Conservation (phyloP, 2,329 filamentous ascomycete genomes). For the Nothopassalora personata region DNA sequence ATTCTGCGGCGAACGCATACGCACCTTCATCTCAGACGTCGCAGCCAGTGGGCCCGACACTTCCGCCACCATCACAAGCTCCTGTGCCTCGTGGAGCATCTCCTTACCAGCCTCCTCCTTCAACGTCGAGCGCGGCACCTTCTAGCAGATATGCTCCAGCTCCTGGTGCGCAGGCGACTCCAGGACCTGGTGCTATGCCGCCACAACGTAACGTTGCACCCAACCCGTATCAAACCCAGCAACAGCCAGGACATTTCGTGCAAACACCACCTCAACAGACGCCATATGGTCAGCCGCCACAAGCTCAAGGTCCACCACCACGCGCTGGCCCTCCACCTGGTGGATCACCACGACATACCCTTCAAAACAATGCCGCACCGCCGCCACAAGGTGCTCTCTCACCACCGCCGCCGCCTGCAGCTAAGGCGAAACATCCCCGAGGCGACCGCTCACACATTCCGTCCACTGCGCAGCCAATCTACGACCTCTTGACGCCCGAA, state of each 20-base stretch:
- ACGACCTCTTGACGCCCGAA: conserved; percentile 73
- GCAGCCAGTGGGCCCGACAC: conserved; percentile 37
- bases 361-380: conserved; percentile 30
- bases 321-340: conserved; percentile 31
- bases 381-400: conserved; percentile 19
- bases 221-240: conserved; percentile 38
- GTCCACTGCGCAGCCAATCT: conserved; percentile 66
- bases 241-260: conserved; percentile 32
- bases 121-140: conserved; percentile 54
- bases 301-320: conserved; percentile 35
- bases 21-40: conserved; percentile 53
- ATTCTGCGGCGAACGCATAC: conserved; percentile 58
- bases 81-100: conserved; percentile 70
- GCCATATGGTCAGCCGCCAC: conserved; percentile 40
- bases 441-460: conserved; percentile 91
- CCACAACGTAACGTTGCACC: conserved; percentile 43
- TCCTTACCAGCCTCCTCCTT: conserved; percentile 77
- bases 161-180: conserved; percentile 51
- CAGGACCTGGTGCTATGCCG: conserved; percentile 32
- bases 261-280: conserved; percentile 35
- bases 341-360: conserved; percentile 40
- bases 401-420: conserved; percentile 9
- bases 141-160: conserved; percentile 69
- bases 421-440: conserved; percentile 40
- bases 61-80: conserved; percentile 46